Evolutionary conservation across 176 grass and related monocot species (phyloP), one percentile per base, ranked within the genome.

Genomic region (Rhynchospora pubera): DNA sequence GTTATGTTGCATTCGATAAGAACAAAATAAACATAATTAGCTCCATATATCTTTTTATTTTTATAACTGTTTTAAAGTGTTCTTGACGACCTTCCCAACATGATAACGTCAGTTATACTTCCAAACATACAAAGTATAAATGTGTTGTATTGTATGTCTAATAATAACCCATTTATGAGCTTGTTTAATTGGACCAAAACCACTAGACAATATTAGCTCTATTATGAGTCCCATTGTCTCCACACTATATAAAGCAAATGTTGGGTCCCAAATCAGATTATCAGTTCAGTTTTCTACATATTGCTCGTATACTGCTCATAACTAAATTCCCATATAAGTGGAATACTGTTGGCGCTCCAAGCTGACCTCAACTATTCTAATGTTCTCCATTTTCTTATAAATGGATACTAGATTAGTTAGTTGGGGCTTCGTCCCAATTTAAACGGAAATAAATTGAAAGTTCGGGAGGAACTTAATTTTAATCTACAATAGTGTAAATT

Each of bases 151-250:
- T 39, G 34, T 39, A 2, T 39, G 34, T 39, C 34, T 39, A 39
- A 39, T 39, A 39, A 39, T 39, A 39, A 18, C 24, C 68, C 68
- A 73, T 43, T 22, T 44, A 74, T 34, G 34, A 5, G 34, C 34
- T 39, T 39, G 34, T 39, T 39, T 28, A 28, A 28, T 28, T 39
- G 34, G 34, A 39, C 34, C 4, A 39, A 39, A 39, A 39, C 34
- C 34, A 39, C 34, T 14, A 34, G 34, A 42, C 34, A 46, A 19
- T 15, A 46, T 23, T 56, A 77, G 72, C 72, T 77, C 72, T 52
- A 77, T 77, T 56, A 77, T 77, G 21, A 55, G 44, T 52, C 11
- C 72, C 72, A 56, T 56, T 77, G 72, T 77, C 72, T 77, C 46
- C 72, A 23, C 34, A 39, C 34, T 39, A 39, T 39, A 39, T 39